Conservation (phyloP, 495 filamentous ascomycete genomes). For the Penicillium bialowiezense region DNA sequence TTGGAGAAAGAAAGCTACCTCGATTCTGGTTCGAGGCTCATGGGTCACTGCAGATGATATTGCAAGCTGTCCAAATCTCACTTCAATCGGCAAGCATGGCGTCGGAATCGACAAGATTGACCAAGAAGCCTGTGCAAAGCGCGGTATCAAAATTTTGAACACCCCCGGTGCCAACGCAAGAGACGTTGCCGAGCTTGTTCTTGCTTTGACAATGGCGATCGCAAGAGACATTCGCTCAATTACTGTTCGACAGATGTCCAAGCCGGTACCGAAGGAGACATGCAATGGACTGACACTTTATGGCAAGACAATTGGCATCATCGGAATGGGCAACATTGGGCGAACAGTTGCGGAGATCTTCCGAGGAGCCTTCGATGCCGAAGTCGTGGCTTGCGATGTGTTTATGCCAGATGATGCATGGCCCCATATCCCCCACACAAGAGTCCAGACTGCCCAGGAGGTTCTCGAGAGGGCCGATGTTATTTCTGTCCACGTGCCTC, state of each 20-base stretch:
- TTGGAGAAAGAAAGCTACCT: conserved; percentile 24
- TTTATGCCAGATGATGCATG: conserved; percentile 28
- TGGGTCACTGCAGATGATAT: conserved; percentile 28
- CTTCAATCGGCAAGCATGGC: conserved; percentile 38
- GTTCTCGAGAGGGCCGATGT: conserved; percentile 31
- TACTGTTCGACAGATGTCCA: conserved; percentile 24
- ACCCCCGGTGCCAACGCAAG: conserved; percentile 45
- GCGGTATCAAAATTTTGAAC: conserved; percentile 47
- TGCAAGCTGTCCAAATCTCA: conserved; percentile 23
- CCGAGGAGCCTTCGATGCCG: conserved; percentile 29
- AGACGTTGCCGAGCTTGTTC: conserved; percentile 34
- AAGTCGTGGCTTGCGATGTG: conserved; percentile 31
- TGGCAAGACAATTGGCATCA: conserved; percentile 33
- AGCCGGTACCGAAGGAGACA: conserved; percentile 28
- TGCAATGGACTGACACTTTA: conserved; percentile 31
- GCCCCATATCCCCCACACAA: conserved; percentile 25
- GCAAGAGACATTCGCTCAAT: conserved; percentile 31
- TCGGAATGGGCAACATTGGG: conserved; percentile 43
- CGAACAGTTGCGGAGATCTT: conserved; percentile 34
- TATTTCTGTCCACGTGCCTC: conserved; percentile 34
- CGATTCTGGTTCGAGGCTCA: conserved; percentile 21
- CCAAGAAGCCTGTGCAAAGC: conserved; percentile 42
- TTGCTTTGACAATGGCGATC: conserved; percentile 29
- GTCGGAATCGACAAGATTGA: conserved; percentile 55
- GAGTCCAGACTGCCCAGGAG: conserved; percentile 26